Conservation (phyloP, 345 rosid genomes). For the Melaleuca quinquenervia region DNA sequence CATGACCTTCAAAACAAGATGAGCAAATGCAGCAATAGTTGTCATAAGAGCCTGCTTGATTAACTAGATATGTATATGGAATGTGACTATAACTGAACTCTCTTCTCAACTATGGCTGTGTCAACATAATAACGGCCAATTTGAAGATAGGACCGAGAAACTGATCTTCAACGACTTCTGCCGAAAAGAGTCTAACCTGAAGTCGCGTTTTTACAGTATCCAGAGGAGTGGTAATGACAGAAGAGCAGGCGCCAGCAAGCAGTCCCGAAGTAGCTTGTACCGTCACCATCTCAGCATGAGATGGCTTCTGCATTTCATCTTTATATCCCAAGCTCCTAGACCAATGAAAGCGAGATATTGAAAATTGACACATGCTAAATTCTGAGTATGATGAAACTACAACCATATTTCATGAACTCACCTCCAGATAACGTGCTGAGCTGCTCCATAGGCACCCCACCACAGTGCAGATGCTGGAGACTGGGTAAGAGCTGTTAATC, state of each 20-base stretch:
- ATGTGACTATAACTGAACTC: neutral
- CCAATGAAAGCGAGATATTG: neutral
- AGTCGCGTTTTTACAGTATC: slow-evolving; percentile 59
- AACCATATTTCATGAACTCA: neutral
- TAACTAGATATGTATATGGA: neutral
- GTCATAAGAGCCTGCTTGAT: neutral
- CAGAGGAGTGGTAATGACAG: slow-evolving; percentile 49
- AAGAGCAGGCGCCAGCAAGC: slow-evolving; percentile 53
- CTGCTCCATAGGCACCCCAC: slow-evolving; percentile 59
- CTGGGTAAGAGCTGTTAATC: slow-evolving; percentile 36
- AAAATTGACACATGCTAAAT: neutral
- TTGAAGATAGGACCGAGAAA: neutral
- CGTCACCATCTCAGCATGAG: slow-evolving; percentile 42
- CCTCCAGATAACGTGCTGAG: slow-evolving; percentile 59
- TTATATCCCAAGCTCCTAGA: slow-evolving; percentile 43
- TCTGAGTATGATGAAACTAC: neutral
- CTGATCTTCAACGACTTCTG: neutral
- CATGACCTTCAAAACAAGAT: slow-evolving; percentile 26
- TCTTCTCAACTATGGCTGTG: neutral
- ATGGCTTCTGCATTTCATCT: slow-evolving; percentile 34
- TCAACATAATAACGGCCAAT: neutral
- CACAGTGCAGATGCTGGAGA: slow-evolving; percentile 59
- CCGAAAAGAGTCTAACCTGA: slow-evolving; percentile 25
- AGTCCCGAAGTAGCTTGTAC: slow-evolving; percentile 53
- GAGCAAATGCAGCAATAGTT: neutral